Percentiles rank a stretch among this genome's conserved stretches.
phyloP scores from a whole-genome alignment of 495 filamentous ascomycete species.

The Bathelium albidoporum region DNA sequence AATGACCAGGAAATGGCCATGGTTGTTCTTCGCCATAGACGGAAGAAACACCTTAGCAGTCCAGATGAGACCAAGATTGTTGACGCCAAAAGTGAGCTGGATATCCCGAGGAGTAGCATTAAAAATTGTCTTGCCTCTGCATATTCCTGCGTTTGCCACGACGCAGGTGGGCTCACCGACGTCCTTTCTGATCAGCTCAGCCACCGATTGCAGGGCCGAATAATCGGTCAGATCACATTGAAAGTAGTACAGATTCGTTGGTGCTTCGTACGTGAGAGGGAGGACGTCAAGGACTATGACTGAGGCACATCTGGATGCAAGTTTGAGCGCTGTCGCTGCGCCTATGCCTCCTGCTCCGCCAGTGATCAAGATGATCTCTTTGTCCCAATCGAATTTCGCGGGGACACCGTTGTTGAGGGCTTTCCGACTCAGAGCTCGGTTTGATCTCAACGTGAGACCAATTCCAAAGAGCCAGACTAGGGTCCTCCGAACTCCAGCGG shows the following conservation, averaged over 20 bases:
- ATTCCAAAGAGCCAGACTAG: conserved; percentile 25
- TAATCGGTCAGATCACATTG: conserved; percentile 45
- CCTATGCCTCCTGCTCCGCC: conserved; percentile 51
- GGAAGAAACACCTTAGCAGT: conserved; percentile 51
- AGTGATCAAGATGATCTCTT: conserved; percentile 48
- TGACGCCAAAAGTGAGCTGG: conserved; percentile 46
- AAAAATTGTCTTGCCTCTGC: conserved; percentile 38
- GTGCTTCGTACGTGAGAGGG: conserved; percentile 15
- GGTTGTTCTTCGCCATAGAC: conserved; percentile 46
- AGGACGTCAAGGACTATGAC: conserved; percentile 45
- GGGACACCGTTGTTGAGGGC: conserved; percentile 41
- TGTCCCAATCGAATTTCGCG: conserved; percentile 33
- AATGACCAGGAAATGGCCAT: conserved; percentile 49
- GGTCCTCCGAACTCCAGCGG: background rate
- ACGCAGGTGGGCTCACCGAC: conserved; percentile 44
- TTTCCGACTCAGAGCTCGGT: conserved; percentile 34
- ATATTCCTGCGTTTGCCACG: conserved; percentile 53
- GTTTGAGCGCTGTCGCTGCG: conserved; percentile 36
- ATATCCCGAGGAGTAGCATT: conserved; percentile 38
- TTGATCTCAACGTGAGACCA: conserved; percentile 33
- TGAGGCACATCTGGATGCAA: conserved; percentile 36
- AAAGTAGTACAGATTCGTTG: conserved; percentile 33
- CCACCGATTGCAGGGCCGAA: conserved; percentile 35
- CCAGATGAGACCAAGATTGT: conserved; percentile 48
- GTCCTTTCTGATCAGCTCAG: conserved; percentile 36